Evolutionary conservation across 495 filamentous ascomycete genomes (phyloP).

Genomic region (Trichocladium uniseriatum): DNA sequence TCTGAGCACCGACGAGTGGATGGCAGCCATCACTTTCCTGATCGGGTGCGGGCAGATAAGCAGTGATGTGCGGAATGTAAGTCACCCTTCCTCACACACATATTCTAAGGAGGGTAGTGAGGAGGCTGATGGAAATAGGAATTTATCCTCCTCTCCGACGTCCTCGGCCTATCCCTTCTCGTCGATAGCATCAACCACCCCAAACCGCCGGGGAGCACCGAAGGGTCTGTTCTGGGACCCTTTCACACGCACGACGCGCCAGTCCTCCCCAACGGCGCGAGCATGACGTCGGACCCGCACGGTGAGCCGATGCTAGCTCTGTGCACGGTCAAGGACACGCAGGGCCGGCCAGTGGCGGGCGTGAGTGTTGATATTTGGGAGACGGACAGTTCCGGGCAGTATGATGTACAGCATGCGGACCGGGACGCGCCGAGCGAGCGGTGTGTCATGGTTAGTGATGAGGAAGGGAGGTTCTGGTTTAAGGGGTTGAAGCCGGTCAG

Average conservation of each 20-base stretch:
- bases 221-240: slow-evolving; percentile 83
- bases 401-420: slow-evolving; percentile 79
- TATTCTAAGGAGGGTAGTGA: neutral
- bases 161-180: slow-evolving; percentile 80
- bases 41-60: slow-evolving; percentile 66
- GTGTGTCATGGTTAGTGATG: slow-evolving; percentile 64
- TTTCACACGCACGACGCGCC: slow-evolving; percentile 91
- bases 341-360: slow-evolving; percentile 55
- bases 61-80: slow-evolving; percentile 49
- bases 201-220: slow-evolving; percentile 63
- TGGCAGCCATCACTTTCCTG: slow-evolving; percentile 60
- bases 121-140: slow-evolving; percentile 45
- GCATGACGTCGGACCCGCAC: slow-evolving; percentile 62
- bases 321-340: slow-evolving; percentile 62
- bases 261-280: slow-evolving; percentile 49
- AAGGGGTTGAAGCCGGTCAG: slow-evolving; percentile 77
- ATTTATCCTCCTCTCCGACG: slow-evolving; percentile 90
- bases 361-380: slow-evolving; percentile 92
- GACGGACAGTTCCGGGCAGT: slow-evolving; percentile 76
- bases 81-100: neutral
- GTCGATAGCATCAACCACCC: slow-evolving; percentile 91
- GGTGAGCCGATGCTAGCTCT: slow-evolving; percentile 67
- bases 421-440: slow-evolving; percentile 66
- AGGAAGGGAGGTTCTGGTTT: slow-evolving; percentile 76
- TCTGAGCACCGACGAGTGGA: slow-evolving; percentile 73